Evolutionary conservation across 1,284 basidiomycete genomes (phyloP).

Genomic region (Dichomitus squalens): DNA sequence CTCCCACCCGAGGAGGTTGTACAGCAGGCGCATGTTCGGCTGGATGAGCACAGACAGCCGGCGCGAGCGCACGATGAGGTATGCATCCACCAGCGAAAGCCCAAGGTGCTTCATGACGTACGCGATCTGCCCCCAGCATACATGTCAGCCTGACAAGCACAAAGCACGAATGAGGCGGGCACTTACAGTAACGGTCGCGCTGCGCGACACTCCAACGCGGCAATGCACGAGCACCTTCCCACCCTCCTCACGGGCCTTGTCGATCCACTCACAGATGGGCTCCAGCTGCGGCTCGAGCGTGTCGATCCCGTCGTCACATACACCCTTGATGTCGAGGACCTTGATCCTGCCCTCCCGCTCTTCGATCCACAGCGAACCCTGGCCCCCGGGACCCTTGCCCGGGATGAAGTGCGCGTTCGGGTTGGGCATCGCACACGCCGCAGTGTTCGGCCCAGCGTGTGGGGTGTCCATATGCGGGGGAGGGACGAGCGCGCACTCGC

Average conservation of each 20-base stretch:
- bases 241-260: slow-evolving; percentile 77
- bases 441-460: slow-evolving; percentile 3
- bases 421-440: slow-evolving; percentile 28
- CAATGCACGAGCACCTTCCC: slow-evolving; percentile 96
- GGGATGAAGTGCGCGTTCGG: slow-evolving; percentile 43
- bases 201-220: slow-evolving; percentile 91
- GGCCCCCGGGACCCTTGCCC: slow-evolving; percentile 50
- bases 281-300: slow-evolving; percentile 87
- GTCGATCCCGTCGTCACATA: slow-evolving; percentile 96
- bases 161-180: slow-evolving; percentile 9
- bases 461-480: slow-evolving; percentile 44
- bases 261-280: slow-evolving; percentile 92
- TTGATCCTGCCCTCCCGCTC: slow-evolving; percentile 86
- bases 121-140: slow-evolving; percentile 63
- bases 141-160: background rate
- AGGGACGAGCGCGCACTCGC: slow-evolving; percentile 87
- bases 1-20: slow-evolving; percentile 94
- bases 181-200: slow-evolving; percentile 87
- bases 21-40: slow-evolving; percentile 91
- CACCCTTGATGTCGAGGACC: slow-evolving; percentile 86
- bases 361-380: slow-evolving; percentile 85
- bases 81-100: slow-evolving; percentile 89
- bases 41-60: slow-evolving; percentile 88
- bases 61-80: slow-evolving; percentile 86
- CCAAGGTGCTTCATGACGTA: slow-evolving; percentile 96